Percentiles rank a stretch among this genome's conserved stretches.
Evolutionary conservation across 768 basidiomycete genomes (phyloP).

Genomic region (Pulveroboletus ravenelii): DNA sequence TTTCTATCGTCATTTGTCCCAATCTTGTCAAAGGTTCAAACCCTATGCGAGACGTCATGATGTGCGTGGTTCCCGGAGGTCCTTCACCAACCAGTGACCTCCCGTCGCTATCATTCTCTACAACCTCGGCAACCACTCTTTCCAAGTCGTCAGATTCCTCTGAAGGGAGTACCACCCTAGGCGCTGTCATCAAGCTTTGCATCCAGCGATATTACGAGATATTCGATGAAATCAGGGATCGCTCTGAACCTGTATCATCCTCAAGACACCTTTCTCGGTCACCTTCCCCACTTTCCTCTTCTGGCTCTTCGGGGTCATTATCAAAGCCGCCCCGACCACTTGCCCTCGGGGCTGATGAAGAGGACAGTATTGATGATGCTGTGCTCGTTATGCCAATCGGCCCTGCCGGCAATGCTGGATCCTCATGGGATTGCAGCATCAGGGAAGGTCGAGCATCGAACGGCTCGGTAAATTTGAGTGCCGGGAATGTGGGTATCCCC

Average conservation of each 20-base stretch:
- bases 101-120: slow-evolving; percentile 19
- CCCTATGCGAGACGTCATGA: slow-evolving; percentile 65
- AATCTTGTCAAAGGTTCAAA: slow-evolving; percentile 72
- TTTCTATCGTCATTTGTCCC: slow-evolving; percentile 73
- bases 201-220: slow-evolving; percentile 82
- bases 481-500: slow-evolving; percentile 6
- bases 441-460: slow-evolving; percentile 13
- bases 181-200: slow-evolving; percentile 67
- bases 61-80: slow-evolving; percentile 59
- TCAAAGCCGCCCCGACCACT: slow-evolving; percentile 19
- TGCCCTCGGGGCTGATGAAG: slow-evolving; percentile 44
- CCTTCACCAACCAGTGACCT: slow-evolving; percentile 34
- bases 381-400: slow-evolving; percentile 73
- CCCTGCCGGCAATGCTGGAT: slow-evolving; percentile 27
- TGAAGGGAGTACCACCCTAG: slow-evolving; percentile 61
- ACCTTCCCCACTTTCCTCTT: slow-evolving; percentile 25
- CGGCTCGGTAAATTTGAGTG: slow-evolving; percentile 24
- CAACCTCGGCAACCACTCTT: slow-evolving; percentile 10
- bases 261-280: slow-evolving; percentile 22
- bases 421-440: slow-evolving; percentile 3
- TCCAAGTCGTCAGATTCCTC: slow-evolving; percentile 27
- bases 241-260: slow-evolving; percentile 52
- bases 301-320: slow-evolving; percentile 20
- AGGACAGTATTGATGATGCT: slow-evolving; percentile 72
- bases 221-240: slow-evolving; percentile 77